Conservation (phyloP, 176 grass and related monocot species). For the Elymus sibiricus region DNA sequence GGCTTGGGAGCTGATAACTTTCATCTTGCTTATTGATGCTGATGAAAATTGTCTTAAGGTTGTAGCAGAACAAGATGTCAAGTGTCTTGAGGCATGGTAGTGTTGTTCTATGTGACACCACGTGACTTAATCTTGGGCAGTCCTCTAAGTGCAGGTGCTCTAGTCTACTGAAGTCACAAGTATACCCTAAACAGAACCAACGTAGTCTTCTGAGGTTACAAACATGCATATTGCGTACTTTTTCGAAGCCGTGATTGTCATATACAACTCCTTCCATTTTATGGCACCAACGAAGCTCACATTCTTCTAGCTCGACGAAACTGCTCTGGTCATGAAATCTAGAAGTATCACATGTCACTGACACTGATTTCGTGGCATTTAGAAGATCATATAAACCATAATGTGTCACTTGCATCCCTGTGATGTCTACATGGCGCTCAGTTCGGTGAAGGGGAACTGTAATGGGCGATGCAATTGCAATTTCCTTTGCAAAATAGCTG, state of each 20-base stretch:
- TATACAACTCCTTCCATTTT: rapidly evolving
- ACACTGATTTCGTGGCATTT: neutral
- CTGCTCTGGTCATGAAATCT: too few relatives aligned
- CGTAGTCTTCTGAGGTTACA: neutral
- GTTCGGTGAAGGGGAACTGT: neutral
- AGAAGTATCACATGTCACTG: neutral
- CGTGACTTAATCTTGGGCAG: neutral
- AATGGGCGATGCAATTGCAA: neutral
- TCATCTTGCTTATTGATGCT: rapidly evolving
- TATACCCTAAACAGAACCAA: neutral
- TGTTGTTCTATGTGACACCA: neutral
- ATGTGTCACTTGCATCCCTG: neutral
- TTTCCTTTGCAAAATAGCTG: rapidly evolving
- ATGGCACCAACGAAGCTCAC: neutral
- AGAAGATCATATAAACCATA: rapidly evolving
- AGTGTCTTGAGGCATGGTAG: neutral
- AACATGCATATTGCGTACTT: neutral
- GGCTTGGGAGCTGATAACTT: neutral
- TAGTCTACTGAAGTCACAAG: neutral
- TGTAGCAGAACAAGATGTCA: neutral
- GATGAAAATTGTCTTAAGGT: neutral
- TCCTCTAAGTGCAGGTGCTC: neutral
- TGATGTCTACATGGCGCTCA: neutral
- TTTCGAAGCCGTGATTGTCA: rapidly evolving
- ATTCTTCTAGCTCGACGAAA: neutral